A percentile compares a stretch with the other conserved stretches of the same genome.
phyloP scores from a whole-genome alignment of 208 protist genomes.

The Trypanosoma vivax region DNA sequence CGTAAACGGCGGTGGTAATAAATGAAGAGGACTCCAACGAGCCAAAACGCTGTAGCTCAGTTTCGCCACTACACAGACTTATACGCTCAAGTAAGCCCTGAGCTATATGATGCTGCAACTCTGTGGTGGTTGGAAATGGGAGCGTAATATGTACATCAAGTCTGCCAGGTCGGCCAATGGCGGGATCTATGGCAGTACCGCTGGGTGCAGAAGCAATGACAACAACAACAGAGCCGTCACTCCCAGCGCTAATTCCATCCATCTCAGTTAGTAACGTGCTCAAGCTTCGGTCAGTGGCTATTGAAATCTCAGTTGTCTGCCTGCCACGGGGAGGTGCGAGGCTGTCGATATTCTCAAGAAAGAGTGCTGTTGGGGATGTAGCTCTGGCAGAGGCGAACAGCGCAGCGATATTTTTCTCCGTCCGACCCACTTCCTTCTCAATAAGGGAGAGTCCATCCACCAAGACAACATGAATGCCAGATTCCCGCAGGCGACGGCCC shows the following conservation, averaged over 20 bases:
- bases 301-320: conserved; percentile 35
- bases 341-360: conserved; percentile 91
- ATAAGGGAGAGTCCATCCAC: conserved; percentile 73
- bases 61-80: not conserved
- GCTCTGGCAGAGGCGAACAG: conserved; percentile 73
- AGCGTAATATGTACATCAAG: conserved; percentile 81
- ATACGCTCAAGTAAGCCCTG: conserved; percentile 6
- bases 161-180: conserved; percentile 75
- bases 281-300: conserved; percentile 77
- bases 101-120: conserved; percentile 10
- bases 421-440: conserved; percentile 82
- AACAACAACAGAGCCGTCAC: conserved; percentile 37
- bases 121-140: conserved; percentile 11
- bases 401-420: conserved; percentile 81
- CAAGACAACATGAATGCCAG: conserved; percentile 51
- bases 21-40: conserved; percentile 11
- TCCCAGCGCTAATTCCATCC: conserved; percentile 62
- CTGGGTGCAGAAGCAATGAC: conserved; percentile 78
- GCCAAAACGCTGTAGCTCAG: not conserved
- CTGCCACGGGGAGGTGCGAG: conserved; percentile 72
- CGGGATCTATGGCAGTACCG: conserved; percentile 59
- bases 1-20: conserved; percentile 10
- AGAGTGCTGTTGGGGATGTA: conserved; percentile 65
- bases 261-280: conserved; percentile 90
- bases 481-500: conserved; percentile 29